Base-by-base conservation (phyloP, 2,329 filamentous ascomycete species). In the Cladosporium cucumerinum region DNA sequence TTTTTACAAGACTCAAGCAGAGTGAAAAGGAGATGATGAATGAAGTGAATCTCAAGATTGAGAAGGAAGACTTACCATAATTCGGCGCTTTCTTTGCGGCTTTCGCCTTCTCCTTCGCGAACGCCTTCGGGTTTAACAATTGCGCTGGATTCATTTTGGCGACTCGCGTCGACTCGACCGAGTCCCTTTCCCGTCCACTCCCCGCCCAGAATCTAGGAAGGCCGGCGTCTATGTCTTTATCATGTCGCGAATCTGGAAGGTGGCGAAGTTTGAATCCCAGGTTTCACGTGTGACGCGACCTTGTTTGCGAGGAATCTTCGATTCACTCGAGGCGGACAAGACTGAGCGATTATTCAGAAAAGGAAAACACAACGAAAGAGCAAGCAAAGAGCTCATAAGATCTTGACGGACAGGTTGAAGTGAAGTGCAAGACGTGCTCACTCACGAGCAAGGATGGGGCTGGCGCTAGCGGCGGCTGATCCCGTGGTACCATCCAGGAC, bases 61-160 rank as follows among this genome's bases (percentile, higher is more conserved):
- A 67, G 66, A 67, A 57, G 61, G 39, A 58, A 21, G 57, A 74
- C 73, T 52, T 69, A 75, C 73, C 73, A 67, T 73, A 68, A 43
- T 72, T 71, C 26, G 69, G 70, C 25, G 65, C 49, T 51, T 68
- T 69, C 66, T 69, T 71, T 65, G 54, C 21, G 12, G 54, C 30
- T 61, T 73, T 72, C n/a, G 67, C 71, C 57, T 75, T 71, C 58
- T 70, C 68, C 67, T 78, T 78, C 2, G 72, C 73, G 61, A 72
- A 76, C 3, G 72, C 76, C 64, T 76, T 78, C 7, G 76, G 77
- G 65, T 79, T 75, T 7, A 79, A 69, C 16, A 78, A 69, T 57
- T 73, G 72, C 2, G 72, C 72, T 11, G 74, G 73, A 69, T 76
- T 74, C 75, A 77, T 77, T 11, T 28, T 59, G 1, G 18, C 55